These are phyloP conservation scores for Tetraselmis chui DNA, from an alignment of 139 green algal genomes.

Conservation along the genomic window DNA sequence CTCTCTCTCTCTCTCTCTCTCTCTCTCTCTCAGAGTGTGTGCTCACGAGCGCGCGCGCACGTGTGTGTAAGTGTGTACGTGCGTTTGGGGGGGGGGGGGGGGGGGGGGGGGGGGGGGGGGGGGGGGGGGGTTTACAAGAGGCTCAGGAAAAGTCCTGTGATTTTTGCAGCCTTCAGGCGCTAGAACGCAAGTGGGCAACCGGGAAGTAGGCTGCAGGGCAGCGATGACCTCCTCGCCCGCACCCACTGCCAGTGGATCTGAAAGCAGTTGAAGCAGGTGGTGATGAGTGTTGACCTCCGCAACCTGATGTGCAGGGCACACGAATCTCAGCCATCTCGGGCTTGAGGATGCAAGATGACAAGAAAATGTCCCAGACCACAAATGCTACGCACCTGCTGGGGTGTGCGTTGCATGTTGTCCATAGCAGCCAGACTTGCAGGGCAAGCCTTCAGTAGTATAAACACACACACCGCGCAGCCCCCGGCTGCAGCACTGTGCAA, in stretches of 20 bases:
- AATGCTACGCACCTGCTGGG: constrained; percentile 7
- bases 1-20: too few relatives aligned
- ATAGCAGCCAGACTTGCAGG: not conserved
- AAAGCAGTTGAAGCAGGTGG: not conserved
- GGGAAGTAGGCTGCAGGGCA: not conserved
- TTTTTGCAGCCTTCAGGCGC: constrained; percentile 56
- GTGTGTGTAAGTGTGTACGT: too few relatives aligned
- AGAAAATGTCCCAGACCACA: too few relatives aligned
- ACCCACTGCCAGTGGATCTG: not conserved
- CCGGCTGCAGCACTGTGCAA: constrained; percentile 8
- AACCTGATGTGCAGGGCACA: constrained; percentile 4
- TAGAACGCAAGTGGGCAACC: constrained; percentile 43
- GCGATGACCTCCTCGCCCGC: not conserved
- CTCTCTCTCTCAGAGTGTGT: too few relatives aligned
- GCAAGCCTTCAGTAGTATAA: constrained; percentile 1
- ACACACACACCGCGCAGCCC: constrained; percentile 11
- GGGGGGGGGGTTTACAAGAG: constrained; percentile 13
- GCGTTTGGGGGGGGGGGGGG: too few relatives aligned
- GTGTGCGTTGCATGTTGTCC: constrained; percentile 5
- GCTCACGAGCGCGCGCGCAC: too few relatives aligned
- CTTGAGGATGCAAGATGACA: too few relatives aligned
- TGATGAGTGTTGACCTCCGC: not conserved
- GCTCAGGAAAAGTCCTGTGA: constrained; percentile 60
- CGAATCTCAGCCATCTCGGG: constrained; percentile 3
- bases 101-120: too few relatives aligned